phyloP scores from a whole-genome alignment of 495 filamentous ascomycete species.

The Hypomontagnella submonticulosa region DNA sequence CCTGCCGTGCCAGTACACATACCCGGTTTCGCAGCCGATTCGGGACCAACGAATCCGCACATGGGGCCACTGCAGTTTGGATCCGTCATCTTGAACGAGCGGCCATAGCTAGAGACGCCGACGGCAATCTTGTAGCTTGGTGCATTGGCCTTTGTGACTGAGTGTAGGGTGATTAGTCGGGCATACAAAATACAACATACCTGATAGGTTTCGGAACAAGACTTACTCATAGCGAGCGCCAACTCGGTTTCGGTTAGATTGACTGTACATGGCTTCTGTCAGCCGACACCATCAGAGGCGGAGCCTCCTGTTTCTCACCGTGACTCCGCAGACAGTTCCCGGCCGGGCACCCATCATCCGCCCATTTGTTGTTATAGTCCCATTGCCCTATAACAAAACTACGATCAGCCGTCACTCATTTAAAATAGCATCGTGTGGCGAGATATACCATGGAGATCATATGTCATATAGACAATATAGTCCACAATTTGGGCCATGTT shows the following conservation, averaged over 20 bases:
- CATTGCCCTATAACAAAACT: slow-evolving; percentile 5
- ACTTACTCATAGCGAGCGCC: slow-evolving; percentile 49
- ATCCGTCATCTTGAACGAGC: slow-evolving; percentile 51
- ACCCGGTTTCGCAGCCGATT: slow-evolving; percentile 29
- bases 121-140: slow-evolving; percentile 51
- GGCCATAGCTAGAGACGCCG: slow-evolving; percentile 51
- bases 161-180: no score
- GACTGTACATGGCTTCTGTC: slow-evolving; percentile 48
- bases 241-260: slow-evolving; percentile 48
- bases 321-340: slow-evolving; percentile 39
- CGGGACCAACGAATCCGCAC: slow-evolving; percentile 40
- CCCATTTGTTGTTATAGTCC: slow-evolving; percentile 22
- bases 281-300: slow-evolving; percentile 9
- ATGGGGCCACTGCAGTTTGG: slow-evolving; percentile 41
- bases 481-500: slow-evolving; percentile 57
- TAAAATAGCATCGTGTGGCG: no score
- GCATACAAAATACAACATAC: no score
- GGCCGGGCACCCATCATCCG: slow-evolving; percentile 1
- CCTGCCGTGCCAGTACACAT: slow-evolving; percentile 52
- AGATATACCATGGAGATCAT: slow-evolving; percentile 45
- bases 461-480: slow-evolving; percentile 64
- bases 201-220: no score
- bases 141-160: slow-evolving; percentile 57
- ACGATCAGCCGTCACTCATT: no score
- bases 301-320: background rate